Evolutionary conservation across 345 rosid species (phyloP).

Genomic region (Eucalyptus polybractea): DNA sequence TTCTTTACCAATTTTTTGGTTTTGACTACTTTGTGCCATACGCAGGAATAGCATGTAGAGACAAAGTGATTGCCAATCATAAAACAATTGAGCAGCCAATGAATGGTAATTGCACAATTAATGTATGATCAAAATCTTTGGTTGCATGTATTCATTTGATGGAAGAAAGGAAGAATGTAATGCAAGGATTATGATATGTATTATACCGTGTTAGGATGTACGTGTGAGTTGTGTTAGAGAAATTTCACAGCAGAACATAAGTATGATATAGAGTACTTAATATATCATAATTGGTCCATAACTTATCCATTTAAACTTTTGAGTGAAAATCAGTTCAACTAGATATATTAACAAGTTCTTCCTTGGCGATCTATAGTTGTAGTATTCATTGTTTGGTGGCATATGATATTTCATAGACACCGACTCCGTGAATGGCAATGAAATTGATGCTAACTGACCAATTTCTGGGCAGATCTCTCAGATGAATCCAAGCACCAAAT

Average conservation of each 20-base stretch:
- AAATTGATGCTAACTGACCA: not conserved
- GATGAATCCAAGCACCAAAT: not conserved
- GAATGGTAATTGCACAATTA: not conserved
- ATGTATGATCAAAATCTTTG: not conserved
- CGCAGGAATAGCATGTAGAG: not conserved
- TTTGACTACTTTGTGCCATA: not conserved
- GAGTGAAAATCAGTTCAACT: too few species aligned
- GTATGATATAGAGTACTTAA: too few species aligned
- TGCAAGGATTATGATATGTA: not conserved
- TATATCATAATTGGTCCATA: rapidly evolving
- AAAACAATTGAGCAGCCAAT: not conserved
- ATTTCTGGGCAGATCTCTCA: not conserved
- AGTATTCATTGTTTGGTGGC: not conserved
- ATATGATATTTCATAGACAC: not conserved
- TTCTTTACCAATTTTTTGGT: not conserved
- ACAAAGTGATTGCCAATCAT: not conserved
- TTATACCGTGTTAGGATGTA: not conserved
- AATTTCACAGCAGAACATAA: too few species aligned
- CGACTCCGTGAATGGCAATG: not conserved
- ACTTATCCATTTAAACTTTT: too few species aligned
- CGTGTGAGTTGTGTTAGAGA: too few species aligned
- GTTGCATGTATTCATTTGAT: not conserved
- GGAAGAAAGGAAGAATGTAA: not conserved
- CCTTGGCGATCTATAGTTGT: not conserved
- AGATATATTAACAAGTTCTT: too few species aligned